Percentiles rank a stretch among this genome's conserved stretches.
phyloP scores from a whole-genome alignment of 352 stramenopile species.

The Phytophthora citrophthora region DNA sequence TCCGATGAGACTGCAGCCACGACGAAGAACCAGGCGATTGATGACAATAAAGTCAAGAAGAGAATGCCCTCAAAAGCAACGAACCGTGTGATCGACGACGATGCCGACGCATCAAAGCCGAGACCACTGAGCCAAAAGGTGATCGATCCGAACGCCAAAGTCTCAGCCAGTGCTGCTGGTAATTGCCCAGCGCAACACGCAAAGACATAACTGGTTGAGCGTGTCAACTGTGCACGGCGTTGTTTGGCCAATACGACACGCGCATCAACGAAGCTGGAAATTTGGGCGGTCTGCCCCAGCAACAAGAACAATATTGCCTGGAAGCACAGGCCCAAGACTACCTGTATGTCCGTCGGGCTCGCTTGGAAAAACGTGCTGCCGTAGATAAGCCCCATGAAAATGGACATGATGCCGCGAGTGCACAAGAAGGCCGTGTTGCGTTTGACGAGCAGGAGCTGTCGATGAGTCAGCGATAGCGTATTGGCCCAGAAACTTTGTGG shows the following conservation, averaged over 20 bases:
- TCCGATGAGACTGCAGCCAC: conserved; percentile 29
- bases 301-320: conserved; percentile 70
- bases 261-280: conserved; percentile 61
- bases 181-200: conserved; percentile 31
- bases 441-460: conserved; percentile 33
- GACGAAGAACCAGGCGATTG: conserved; percentile 34
- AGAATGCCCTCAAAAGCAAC: conserved; percentile 66
- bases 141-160: conserved; percentile 67
- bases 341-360: conserved; percentile 25
- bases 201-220: conserved; percentile 62
- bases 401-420: conserved; percentile 27
- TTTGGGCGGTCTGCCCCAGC: conserved; percentile 59
- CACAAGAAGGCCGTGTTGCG: conserved; percentile 34
- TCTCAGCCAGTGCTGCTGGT: conserved; percentile 53
- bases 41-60: conserved; percentile 41
- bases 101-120: conserved; percentile 22
- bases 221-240: conserved; percentile 70
- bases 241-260: conserved; percentile 73
- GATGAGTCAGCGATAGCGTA: conserved; percentile 23
- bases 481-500: conserved; percentile 24
- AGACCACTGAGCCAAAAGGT: conserved; percentile 79
- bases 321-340: conserved; percentile 69
- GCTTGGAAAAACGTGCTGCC: conserved; percentile 33
- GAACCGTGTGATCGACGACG: conserved; percentile 27
- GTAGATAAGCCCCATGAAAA: conserved; percentile 44